phyloP scores from a whole-genome alignment of 805 yeast species.

The baker's yeast (Saccharomyces cerevisiae) region DNA sequence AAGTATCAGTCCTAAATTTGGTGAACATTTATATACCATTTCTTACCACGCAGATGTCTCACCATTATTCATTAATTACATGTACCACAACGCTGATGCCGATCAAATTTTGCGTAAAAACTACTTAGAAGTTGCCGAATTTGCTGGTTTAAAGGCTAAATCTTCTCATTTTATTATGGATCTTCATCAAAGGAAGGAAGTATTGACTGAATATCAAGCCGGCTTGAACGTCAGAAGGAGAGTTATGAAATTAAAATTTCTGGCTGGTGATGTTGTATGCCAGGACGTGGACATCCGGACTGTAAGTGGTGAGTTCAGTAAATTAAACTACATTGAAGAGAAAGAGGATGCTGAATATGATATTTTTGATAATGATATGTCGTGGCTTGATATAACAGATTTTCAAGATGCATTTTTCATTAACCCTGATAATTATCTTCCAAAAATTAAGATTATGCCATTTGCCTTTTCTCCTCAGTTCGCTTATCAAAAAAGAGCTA shows the following conservation, averaged over 20 bases:
- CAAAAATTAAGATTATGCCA: constrained; percentile 47
- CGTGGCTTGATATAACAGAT: constrained; percentile 59
- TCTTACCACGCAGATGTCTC: constrained; percentile 68
- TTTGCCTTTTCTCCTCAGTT: constrained; percentile 61
- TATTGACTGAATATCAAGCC: constrained; percentile 37
- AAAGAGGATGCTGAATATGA: constrained; percentile 20
- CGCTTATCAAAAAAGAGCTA: constrained; percentile 59
- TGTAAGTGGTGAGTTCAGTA: constrained; percentile 40
- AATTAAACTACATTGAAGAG: constrained; percentile 14
- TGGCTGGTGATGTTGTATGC: constrained; percentile 55
- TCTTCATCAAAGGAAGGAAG: constrained; percentile 54
- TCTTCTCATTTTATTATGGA: constrained; percentile 52
- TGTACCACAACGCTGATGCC: constrained; percentile 43
- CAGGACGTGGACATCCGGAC: constrained; percentile 52
- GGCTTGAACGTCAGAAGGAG: constrained; percentile 41
- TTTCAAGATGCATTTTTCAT: constrained; percentile 49
- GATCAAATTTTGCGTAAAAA: constrained; percentile 11
- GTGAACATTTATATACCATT: constrained; percentile 65
- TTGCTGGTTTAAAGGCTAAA: constrained; percentile 65
- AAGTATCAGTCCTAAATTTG: constrained; percentile 56
- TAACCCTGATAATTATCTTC: constrained; percentile 29
- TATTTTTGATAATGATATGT: constrained; percentile 44
- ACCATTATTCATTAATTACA: constrained; percentile 69
- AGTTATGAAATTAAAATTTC: constrained; percentile 49
- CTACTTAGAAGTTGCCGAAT: constrained; percentile 31